Base-by-base conservation (phyloP, 352 stramenopile species). In the Stramenopiles sp. region DNA sequence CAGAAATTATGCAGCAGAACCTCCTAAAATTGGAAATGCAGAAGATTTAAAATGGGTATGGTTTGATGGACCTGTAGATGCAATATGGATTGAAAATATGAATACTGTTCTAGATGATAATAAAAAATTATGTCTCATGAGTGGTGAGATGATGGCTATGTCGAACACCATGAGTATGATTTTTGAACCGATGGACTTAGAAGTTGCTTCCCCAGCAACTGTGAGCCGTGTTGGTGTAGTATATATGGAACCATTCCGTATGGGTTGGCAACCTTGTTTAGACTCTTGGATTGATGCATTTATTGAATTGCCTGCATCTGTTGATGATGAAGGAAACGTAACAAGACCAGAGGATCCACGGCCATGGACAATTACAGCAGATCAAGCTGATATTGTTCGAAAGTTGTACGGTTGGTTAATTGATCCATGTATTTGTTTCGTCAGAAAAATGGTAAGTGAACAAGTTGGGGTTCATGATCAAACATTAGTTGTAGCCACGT, bases 51-150 rank as follows among this genome's bases (percentile, higher is more conserved):
- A 97, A 81, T 97, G 93, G 93, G 83, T 97, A 1, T 84, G 96
- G 83, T 96, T 97, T 81, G 92, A 97, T 82, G 92, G 92, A 0
- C 92, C 92, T 0, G 92, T 96, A 0, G 92, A 97, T 80, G 91
- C 90, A 0, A 88, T 96, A 38, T 97, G 92, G 92, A 96, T 97
- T 33, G 90, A 96, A 84, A 96, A 96, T 82, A 96, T 97, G 92
- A 97, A 97, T 82, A 96, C 92, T 0, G 92, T 97, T 31, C 86
- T 97, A 1, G 92, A 97, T 78, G 92, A 97, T 81, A 97, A 97
- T 83, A 93, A 93, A 79, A 97, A 96, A 63, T 80, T 97, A 31
- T 97, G 92, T 73, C 84, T 97, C 33, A 96, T 95, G 88, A 94
- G 87, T 73, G 92, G 92, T 32, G 92, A 97, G 84, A 96, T 97